These are phyloP conservation scores for Termitomyces sp. DNA, from an alignment of 768 basidiomycete genomes.

Conservation along the genomic window DNA sequence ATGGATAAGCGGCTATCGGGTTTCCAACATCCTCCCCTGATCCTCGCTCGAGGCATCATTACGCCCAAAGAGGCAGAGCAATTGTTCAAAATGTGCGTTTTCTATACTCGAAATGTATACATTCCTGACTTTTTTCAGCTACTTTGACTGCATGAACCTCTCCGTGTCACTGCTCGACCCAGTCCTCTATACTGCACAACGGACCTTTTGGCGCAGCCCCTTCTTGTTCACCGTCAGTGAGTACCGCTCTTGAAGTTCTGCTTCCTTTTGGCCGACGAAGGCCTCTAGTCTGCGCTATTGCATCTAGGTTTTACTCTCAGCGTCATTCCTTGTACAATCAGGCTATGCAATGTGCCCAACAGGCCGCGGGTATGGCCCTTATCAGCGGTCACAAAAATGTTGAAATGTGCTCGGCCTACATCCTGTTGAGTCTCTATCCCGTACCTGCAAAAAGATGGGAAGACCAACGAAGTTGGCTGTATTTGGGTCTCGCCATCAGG, in stretches of 20 bases:
- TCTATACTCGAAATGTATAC: background rate
- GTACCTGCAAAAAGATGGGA: slow-evolving; percentile 78
- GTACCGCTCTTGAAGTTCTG: slow-evolving; percentile 21
- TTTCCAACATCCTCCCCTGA: slow-evolving; percentile 53
- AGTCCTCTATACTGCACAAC: slow-evolving; percentile 77
- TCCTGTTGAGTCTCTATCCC: slow-evolving; percentile 71
- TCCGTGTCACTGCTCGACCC: slow-evolving; percentile 79
- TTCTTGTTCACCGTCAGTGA: slow-evolving; percentile 90
- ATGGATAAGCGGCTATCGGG: slow-evolving; percentile 31
- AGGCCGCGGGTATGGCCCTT: slow-evolving; percentile 72
- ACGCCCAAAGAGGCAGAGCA: slow-evolving; percentile 62
- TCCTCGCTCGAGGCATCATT: slow-evolving; percentile 60
- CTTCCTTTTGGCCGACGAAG: background rate
- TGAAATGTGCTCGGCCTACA: slow-evolving; percentile 82
- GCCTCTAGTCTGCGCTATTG: slow-evolving; percentile 75
- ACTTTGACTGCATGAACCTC: slow-evolving; percentile 73
- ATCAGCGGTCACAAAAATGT: slow-evolving; percentile 76
- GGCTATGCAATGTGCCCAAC: slow-evolving; percentile 70
- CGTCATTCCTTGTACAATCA: slow-evolving; percentile 66
- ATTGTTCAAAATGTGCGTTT: slow-evolving; percentile 62
- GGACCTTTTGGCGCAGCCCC: slow-evolving; percentile 76
- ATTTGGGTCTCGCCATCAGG: slow-evolving; percentile 86
- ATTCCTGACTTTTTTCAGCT: slow-evolving; percentile 35
- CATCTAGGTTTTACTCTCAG: slow-evolving; percentile 74
- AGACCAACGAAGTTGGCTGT: slow-evolving; percentile 87